Conservation (phyloP, 306 rosid genomes). For the Geum urbanum region DNA sequence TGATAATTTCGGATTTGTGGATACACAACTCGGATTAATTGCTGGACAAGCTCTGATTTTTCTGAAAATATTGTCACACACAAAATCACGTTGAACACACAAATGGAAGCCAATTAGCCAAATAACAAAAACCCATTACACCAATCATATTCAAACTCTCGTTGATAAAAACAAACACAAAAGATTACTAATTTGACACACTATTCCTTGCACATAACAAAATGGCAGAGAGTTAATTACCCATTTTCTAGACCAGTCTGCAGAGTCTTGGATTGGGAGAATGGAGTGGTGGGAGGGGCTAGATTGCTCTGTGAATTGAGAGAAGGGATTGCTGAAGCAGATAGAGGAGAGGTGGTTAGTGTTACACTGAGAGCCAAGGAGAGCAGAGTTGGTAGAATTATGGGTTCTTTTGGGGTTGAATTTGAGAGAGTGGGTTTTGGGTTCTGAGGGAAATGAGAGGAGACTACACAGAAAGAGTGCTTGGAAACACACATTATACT, state of each 20-base stretch:
- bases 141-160: not conserved
- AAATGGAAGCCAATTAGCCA: not conserved
- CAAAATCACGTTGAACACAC: not conserved
- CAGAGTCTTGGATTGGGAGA: constrained; percentile 72
- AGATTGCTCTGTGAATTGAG: constrained; percentile 51
- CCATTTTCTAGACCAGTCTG: constrained; percentile 73
- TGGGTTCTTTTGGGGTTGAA: constrained; percentile 22
- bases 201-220: not conserved
- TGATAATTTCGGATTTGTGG: constrained; percentile 79
- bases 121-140: not conserved
- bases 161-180: not conserved
- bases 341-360: constrained; percentile 50
- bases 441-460: constrained; percentile 19
- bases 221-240: constrained; percentile 29
- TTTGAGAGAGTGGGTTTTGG: constrained; percentile 31
- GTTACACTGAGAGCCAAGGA: constrained; percentile 60
- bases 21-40: constrained; percentile 72
- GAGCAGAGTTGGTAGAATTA: constrained; percentile 49
- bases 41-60: constrained; percentile 91
- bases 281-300: constrained; percentile 76
- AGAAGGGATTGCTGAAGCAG: constrained; percentile 72
- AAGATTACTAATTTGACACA: not conserved
- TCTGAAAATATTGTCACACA: constrained; percentile 33
- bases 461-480: constrained; percentile 17
- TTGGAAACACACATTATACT: constrained; percentile 33